Evolutionary conservation across 805 yeast genomes (phyloP).

Genomic region (Ogataea zsoltii): DNA sequence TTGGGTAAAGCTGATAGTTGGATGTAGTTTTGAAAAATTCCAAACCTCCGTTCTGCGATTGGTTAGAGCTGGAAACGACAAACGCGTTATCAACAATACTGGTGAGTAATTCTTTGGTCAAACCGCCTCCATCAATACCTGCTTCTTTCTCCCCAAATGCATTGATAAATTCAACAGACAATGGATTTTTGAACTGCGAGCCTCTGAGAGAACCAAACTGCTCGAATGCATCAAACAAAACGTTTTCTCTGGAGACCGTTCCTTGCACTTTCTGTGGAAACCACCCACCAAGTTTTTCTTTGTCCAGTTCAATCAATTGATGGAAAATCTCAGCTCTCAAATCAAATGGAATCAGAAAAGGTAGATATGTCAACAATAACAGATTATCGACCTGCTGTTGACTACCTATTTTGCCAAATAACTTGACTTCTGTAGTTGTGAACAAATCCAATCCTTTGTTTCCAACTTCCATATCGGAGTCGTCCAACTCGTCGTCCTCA

Average conservation of each 20-base stretch:
- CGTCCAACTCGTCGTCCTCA: slow-evolving; percentile 10
- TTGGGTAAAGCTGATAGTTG: slow-evolving; percentile 72
- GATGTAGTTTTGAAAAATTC: slow-evolving; percentile 44
- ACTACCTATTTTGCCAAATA: slow-evolving; percentile 18
- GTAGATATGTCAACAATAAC: slow-evolving; percentile 59
- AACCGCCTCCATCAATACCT: slow-evolving; percentile 97
- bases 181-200: slow-evolving; percentile 52
- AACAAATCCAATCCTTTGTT: slow-evolving; percentile 16
- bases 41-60: slow-evolving; percentile 24
- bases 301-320: slow-evolving; percentile 57
- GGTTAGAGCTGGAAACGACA: slow-evolving; percentile 34
- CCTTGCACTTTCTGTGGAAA: slow-evolving; percentile 40
- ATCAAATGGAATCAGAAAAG: slow-evolving; percentile 78
- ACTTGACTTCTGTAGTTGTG: slow-evolving; percentile 9
- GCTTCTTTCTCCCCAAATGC: slow-evolving; percentile 73
- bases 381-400: slow-evolving; percentile 37
- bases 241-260: slow-evolving; percentile 62
- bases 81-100: slow-evolving; percentile 72
- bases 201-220: slow-evolving; percentile 54
- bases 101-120: slow-evolving; percentile 87
- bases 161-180: slow-evolving; percentile 68
- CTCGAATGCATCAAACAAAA: slow-evolving; percentile 75
- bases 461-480: neutral
- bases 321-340: slow-evolving; percentile 75
- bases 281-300: slow-evolving; percentile 25